Conservation (phyloP, 345 rosid genomes). For the Rhodamnia rubescens region DNA sequence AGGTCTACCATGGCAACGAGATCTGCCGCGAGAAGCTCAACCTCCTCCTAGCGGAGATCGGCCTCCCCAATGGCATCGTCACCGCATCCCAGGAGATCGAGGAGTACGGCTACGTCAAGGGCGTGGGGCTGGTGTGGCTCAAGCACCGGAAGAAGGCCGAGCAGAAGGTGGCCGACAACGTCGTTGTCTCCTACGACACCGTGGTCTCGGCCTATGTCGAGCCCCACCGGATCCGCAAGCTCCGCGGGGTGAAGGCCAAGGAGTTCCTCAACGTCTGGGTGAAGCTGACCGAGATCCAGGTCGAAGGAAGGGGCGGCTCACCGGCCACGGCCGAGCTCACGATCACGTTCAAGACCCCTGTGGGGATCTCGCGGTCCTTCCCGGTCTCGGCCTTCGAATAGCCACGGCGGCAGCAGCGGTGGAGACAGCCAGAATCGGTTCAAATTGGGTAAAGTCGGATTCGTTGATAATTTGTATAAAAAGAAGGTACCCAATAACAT, state of each 20-base stretch:
- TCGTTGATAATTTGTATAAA: not conserved
- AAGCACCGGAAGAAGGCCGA: constrained; percentile 33
- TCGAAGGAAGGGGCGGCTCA: constrained; percentile 7
- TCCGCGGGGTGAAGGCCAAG: constrained; percentile 62
- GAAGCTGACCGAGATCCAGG: constrained; percentile 35
- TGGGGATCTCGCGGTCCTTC: constrained; percentile 46
- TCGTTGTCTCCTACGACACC: constrained; percentile 35
- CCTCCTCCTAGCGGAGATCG: constrained; percentile 33
- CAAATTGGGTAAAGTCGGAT: not conserved
- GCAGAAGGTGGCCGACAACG: constrained; percentile 39
- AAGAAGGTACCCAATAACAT: not conserved
- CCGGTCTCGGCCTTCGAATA: constrained; percentile 28
- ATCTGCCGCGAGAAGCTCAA: constrained; percentile 45
- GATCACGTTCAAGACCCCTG: constrained; percentile 55
- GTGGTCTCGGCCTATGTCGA: constrained; percentile 55
- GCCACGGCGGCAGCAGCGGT: not conserved
- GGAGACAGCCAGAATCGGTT: not conserved
- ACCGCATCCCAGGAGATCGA: constrained; percentile 40
- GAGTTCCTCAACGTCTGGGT: constrained; percentile 58
- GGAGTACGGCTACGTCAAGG: constrained; percentile 65
- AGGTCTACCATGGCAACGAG: constrained; percentile 51
- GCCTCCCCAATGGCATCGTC: constrained; percentile 50
- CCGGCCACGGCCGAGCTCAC: constrained; percentile 5
- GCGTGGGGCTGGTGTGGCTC: constrained; percentile 72
- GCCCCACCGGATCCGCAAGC: constrained; percentile 47